These are phyloP conservation scores for Platanthera guangdongensis DNA, from an alignment of 106 monocot genomes.

Conservation along the genomic window DNA sequence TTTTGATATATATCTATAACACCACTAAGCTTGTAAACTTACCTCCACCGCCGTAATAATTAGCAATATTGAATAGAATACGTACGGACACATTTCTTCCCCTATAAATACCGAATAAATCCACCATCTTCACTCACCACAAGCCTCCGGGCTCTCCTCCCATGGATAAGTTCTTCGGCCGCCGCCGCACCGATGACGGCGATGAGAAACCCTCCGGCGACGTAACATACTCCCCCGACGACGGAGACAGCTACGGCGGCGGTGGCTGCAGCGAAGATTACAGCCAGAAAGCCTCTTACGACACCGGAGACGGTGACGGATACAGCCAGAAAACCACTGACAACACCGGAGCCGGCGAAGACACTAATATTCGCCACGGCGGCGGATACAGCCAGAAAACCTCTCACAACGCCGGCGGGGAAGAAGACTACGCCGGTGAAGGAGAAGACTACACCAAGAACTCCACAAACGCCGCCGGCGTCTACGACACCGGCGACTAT, in stretches of 20 bases:
- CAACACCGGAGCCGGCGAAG: not conserved
- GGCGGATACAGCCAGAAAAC: not conserved
- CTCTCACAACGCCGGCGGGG: not conserved
- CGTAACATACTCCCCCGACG: not conserved
- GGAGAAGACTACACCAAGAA: not conserved
- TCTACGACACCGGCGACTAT: not conserved
- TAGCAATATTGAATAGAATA: too few relatives aligned
- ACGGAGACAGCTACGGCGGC: not conserved
- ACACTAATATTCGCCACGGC: not conserved
- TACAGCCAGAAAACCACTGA: not conserved
- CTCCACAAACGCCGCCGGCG: not conserved
- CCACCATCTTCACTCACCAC: not conserved
- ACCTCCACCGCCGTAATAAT: too few relatives aligned
- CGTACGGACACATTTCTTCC: too few relatives aligned
- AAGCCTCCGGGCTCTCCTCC: not conserved
- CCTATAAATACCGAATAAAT: not conserved
- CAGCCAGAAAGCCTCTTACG: not conserved
- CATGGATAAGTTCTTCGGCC: not conserved
- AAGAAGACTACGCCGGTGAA: not conserved
- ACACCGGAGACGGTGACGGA: not conserved
- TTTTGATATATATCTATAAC: too few relatives aligned
- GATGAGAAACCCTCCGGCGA: not conserved
- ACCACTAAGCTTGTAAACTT: too few relatives aligned
- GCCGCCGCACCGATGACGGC: not conserved
- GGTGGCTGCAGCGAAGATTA: not conserved